A percentile compares a stretch with the other conserved stretches of the same genome.
Conservation (phyloP, 1,139 yeast genomes). For the Hansenula sp. region DNA sequence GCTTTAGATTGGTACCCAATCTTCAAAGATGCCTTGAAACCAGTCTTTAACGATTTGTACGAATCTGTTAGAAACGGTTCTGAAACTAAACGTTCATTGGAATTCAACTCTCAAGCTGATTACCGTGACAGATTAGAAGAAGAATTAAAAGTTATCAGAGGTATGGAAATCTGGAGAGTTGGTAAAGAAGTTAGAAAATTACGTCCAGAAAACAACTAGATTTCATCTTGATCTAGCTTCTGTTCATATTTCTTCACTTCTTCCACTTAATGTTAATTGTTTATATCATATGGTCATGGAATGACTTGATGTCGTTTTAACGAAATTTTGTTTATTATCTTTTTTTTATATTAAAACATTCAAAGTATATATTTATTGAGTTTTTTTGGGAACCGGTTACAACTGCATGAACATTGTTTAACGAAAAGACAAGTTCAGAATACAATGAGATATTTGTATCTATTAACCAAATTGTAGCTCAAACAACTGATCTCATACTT, state of each 20-base stretch:
- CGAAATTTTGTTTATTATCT: not conserved
- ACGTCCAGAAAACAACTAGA: constrained; percentile 96
- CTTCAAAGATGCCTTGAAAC: constrained; percentile 98
- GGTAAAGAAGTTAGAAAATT: constrained; percentile 99
- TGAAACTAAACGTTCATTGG: constrained; percentile 97
- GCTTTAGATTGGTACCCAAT: constrained; percentile 99
- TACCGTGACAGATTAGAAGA: constrained; percentile 95
- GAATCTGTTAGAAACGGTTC: constrained; percentile 93
- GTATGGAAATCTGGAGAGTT: constrained; percentile 98
- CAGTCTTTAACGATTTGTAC: constrained; percentile 94
- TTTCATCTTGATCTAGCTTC: constrained; percentile 2
- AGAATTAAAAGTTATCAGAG: constrained; percentile 90
- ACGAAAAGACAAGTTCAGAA: constrained; percentile 10
- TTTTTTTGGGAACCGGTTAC: constrained; percentile 4
- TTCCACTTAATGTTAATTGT: constrained; percentile 7
- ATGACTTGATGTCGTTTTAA: constrained; percentile 20
- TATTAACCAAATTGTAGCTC: no score
- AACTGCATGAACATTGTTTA: constrained; percentile 9
- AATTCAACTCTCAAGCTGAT: constrained; percentile 96
- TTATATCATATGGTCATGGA: constrained; percentile 24
- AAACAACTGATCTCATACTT: no score
- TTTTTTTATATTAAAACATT: not conserved
- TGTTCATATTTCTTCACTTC: not conserved
- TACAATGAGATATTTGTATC: not conserved
- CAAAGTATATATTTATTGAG: not conserved